Percentiles rank a stretch among this genome's conserved stretches.
Conservation (phyloP, 305 asterid genomes). For the Petunia hybrid region DNA sequence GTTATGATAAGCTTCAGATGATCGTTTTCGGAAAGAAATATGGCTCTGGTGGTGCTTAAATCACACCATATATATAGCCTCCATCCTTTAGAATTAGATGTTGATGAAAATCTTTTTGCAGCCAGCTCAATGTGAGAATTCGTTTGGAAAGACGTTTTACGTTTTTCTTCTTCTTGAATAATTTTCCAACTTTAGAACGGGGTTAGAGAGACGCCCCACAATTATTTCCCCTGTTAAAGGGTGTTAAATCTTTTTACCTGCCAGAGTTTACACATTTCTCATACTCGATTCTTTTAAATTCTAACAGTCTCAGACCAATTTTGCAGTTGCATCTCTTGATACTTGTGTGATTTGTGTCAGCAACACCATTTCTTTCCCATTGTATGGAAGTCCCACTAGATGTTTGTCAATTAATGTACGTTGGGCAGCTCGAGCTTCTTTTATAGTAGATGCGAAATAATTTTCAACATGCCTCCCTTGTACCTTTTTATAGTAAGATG, state of each 20-base stretch:
- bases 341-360: background rate
- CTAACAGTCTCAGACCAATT: background rate
- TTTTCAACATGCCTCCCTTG: no score
- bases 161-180: background rate
- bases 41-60: slow-evolving; percentile 35
- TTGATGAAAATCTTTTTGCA: slow-evolving; percentile 34
- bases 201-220: background rate
- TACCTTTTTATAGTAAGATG: no score
- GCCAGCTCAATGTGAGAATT: slow-evolving; percentile 4
- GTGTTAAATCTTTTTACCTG: background rate
- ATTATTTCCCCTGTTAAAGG: background rate
- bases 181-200: background rate
- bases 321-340: background rate
- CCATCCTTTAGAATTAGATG: slow-evolving; percentile 19
- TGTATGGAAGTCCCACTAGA: no score
- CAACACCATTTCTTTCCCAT: background rate
- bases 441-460: no score
- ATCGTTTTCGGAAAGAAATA: slow-evolving; percentile 6
- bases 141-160: background rate
- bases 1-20: slow-evolving; percentile 29
- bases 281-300: background rate
- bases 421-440: no score
- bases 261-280: background rate
- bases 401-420: no score
- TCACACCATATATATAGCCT: background rate